Base-by-base conservation (phyloP, 73 alveolate species). In the Durusdinium trenchii region DNA sequence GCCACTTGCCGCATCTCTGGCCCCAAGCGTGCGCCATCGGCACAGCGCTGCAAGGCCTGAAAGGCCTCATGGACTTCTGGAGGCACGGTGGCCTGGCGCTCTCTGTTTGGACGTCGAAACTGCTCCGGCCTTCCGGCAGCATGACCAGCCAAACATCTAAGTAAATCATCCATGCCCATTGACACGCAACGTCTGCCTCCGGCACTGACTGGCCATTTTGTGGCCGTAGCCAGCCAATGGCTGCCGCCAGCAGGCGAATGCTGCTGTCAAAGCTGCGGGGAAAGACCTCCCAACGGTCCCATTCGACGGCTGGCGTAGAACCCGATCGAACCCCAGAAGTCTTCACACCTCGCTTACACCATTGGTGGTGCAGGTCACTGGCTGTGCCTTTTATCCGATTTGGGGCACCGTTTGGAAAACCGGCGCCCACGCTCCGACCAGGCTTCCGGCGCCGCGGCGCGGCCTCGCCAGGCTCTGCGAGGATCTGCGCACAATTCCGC, bases 381-480 rank as follows among this genome's bases (percentile, higher is more conserved):
- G 26, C 26, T 20, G 46, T 45, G n/a, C 81, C 46, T 32, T 67
- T 1, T 14, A 67, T 9, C 81, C 26, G 7, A 9, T 23, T n/a
- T 10, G 32, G 32, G 23, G 23, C 32, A 26, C 78, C 38, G 42
- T 64, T 6, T 26, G 38, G 32, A n/a, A 64, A 42, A n/a, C 16
- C 32, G 23, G 69, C 23, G 69, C 23, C 78, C 16, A 64, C 78
- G 16, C 69, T 32, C 9, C 18, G 26, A 3, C 9, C n/a, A 45
- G 81, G 43, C 36, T 35, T 35, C 67, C 67, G 10, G 67, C 10
- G 67, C 30, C 38, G 6, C 26, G n/a, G 79, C 38, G 2, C 38
- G 7, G 86, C 98, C 98, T 91, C 98, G 47, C 98, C 98, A 6
- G 98, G 98, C 98, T 91, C 89, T 26, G 64, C 45, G 26, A 91